Base-by-base conservation (phyloP, 768 basidiomycete genomes). In the Jaapia argillacea region DNA sequence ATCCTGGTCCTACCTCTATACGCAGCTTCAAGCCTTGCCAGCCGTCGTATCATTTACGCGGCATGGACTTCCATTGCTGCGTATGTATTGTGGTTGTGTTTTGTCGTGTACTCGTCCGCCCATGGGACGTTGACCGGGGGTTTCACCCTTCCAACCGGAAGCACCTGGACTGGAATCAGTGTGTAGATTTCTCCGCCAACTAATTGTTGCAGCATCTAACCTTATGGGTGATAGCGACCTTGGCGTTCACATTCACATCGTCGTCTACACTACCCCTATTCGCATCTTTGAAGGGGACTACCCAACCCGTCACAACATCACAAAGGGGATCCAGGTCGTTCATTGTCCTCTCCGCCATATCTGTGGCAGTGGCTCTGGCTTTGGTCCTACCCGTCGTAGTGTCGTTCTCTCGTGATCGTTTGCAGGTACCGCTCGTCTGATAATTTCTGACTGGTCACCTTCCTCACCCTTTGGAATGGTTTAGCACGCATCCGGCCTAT, bases 101-200 rank as follows among this genome's bases (percentile, higher is more conserved):
- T 66, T 42, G 64, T 71, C 6, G 63, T 67, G n/a, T 74, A 72
- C 48, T 70, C 76, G 18, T 69, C 78, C 54, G 59, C 68, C 0
- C 61, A 67, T 37, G 72, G 71, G n/a, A 58, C 64, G 3, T 63
- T 70, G n/a, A 55, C 56, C 6, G 49, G 60, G 38, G 50, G 59
- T 22, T 59, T 58, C 28, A 67, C 63, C 63, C 50, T 66, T 24
- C 65, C 58, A 43, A 56, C 66, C 41, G 76, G 77, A 21, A 52
- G 65, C 25, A 62, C 81, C 38, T 84, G 80, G 82, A 72, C 77
- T 53, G 76, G 74, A 45, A 65, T 77, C 43, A 74, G 84, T 85
- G 48, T 47, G 79, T 74, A 16, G 24, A 18, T 13, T 6, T 27
- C 42, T 14, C 16, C 16, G 18, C 6, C 35, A n/a, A n/a, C 5